Conservation (phyloP, 495 filamentous ascomycete species). For the Penicillium egyptiacum region DNA sequence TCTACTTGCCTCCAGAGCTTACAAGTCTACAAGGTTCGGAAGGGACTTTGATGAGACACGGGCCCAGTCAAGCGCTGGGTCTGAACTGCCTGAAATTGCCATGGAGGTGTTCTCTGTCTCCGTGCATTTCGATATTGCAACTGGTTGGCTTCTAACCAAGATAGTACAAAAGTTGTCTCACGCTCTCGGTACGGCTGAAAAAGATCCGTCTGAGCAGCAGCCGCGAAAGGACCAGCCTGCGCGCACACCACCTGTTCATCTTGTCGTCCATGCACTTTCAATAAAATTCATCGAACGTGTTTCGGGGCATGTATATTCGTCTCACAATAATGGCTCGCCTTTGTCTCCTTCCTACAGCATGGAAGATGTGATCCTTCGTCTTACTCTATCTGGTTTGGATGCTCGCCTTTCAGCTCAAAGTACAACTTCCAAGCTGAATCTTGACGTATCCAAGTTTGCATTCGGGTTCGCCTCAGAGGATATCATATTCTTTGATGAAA, state of each 20-base stretch:
- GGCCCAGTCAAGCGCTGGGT: neutral
- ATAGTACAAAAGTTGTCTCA: constrained; percentile 55
- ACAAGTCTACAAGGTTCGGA: constrained; percentile 25
- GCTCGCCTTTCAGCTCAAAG: constrained; percentile 25
- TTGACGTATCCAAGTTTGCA: constrained; percentile 61
- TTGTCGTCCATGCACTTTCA: constrained; percentile 55
- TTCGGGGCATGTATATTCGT: constrained; percentile 39
- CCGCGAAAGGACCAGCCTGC: constrained; percentile 7
- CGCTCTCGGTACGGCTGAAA: constrained; percentile 32
- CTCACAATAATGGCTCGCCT: constrained; percentile 13
- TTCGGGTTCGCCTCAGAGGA: constrained; percentile 73
- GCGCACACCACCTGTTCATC: constrained; percentile 43
- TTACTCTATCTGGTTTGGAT: constrained; percentile 28
- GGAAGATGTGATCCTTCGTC: constrained; percentile 41
- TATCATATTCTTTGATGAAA: constrained; percentile 71
- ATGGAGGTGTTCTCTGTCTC: constrained; percentile 56
- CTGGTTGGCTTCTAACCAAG: constrained; percentile 64
- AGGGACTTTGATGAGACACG: constrained; percentile 22
- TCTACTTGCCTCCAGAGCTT: constrained; percentile 30
- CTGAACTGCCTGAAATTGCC: constrained; percentile 39
- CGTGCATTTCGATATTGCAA: constrained; percentile 65
- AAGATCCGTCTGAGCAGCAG: constrained; percentile 8
- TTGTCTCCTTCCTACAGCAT: constrained; percentile 23
- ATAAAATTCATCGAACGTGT: constrained; percentile 67
- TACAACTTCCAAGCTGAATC: constrained; percentile 27